Evolutionary conservation across 495 filamentous ascomycete genomes (phyloP), one percentile per base, ranked within the genome.

Genomic region (Stereocaulon alpinum): DNA sequence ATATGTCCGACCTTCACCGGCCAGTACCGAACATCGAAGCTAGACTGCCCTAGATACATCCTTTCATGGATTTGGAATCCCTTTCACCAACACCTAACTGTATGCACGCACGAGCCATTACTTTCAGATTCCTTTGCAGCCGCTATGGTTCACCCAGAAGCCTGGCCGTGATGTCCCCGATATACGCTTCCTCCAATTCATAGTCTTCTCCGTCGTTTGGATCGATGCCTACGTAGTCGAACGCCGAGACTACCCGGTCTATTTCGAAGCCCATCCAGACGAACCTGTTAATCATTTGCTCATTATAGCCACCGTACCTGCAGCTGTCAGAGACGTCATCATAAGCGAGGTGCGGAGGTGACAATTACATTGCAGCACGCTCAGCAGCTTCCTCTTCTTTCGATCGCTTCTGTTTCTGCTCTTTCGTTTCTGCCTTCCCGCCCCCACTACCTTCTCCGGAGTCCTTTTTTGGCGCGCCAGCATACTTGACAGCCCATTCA

Each of bases 251-350:
- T 2, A 98, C 90, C 37, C 80, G 77, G 52, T 88, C 85, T n/a
- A 95, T 80, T 60, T 91, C 86, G 63, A 98, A 98, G 42, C 93
- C 93, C 93, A 98, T 97, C 64, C 77, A 80, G 18, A 86, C 82
- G 66, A 97, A 97, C n/a, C 85, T 81, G 64, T 95, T 87, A 62
- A 97, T 83, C 42, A 96, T 77, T 9, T 85, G 80, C 63, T 87
- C 86, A 70, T 89, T 90, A 67, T 95, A 98, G 6, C 93, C 94
- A 52, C 88, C 83, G 66, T 95, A 95, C 62, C 89, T 94, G 60
- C 61, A 47, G 17, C 15, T 42, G 62, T 68, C 64, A 64, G 53
- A 55, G 34, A 56, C 20, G 10, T 27, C n/a, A 60, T 42, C 54
- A 48, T 61, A 6, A 67, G 72, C 68, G 41, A 47, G 50, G 11